These are phyloP conservation scores for Homolaphlyctis polyrhiza DNA, from an alignment of 371 early-diverging fungal genomes.

Conservation along the genomic window DNA sequence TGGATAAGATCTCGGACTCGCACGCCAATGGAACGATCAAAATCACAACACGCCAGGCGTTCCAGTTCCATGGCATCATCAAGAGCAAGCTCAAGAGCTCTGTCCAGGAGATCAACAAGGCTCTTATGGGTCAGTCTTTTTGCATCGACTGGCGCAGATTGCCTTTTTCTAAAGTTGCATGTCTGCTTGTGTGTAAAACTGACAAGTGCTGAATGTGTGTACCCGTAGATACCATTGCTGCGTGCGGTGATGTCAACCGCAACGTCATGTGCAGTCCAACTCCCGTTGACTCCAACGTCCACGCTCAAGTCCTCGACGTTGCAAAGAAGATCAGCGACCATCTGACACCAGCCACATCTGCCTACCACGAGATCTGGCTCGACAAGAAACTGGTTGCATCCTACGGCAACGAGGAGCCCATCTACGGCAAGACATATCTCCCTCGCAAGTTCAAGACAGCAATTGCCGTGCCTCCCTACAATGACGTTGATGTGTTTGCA, in stretches of 20 bases:
- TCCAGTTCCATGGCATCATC: slow-evolving; percentile 92
- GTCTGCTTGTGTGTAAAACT: too few species aligned
- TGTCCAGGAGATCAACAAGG: slow-evolving; percentile 84
- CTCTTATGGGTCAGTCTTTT: slow-evolving; percentile 50
- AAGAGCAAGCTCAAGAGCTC: slow-evolving; percentile 81
- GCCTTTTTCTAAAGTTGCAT: too few species aligned
- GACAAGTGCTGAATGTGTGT: too few species aligned
- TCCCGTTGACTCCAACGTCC: slow-evolving; percentile 71
- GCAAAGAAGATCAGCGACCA: slow-evolving; percentile 64
- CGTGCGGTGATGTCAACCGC: slow-evolving; percentile 96
- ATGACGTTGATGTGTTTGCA: slow-evolving; percentile 93
- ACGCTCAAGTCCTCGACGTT: slow-evolving; percentile 71
- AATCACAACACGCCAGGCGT: slow-evolving; percentile 91
- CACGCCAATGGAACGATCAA: slow-evolving; percentile 85
- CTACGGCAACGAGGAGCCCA: slow-evolving; percentile 73
- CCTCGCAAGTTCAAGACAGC: slow-evolving; percentile 95
- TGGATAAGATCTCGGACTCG: slow-evolving; percentile 78
- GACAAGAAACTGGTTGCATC: slow-evolving; percentile 82
- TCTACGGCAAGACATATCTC: slow-evolving; percentile 86
- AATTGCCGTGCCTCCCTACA: slow-evolving; percentile 89
- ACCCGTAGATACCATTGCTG: slow-evolving; percentile 75
- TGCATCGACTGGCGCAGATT: background rate
- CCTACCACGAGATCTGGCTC: slow-evolving; percentile 95
- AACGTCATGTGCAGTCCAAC: slow-evolving; percentile 89
- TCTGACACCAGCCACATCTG: slow-evolving; percentile 76